phyloP scores from a whole-genome alignment of 345 rosid species.

The Mangifera indica region DNA sequence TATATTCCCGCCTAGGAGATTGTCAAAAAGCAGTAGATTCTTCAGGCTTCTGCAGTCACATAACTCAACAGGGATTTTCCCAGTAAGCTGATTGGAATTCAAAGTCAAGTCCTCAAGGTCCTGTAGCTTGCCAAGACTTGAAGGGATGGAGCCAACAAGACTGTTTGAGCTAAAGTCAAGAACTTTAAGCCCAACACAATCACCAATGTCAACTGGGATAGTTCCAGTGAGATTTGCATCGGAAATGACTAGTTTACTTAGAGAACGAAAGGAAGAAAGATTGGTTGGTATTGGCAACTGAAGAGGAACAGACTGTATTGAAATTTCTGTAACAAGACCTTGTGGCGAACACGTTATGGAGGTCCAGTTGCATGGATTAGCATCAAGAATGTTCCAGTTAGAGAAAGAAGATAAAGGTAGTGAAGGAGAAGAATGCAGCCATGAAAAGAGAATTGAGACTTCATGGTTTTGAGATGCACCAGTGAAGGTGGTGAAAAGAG shows the following conservation, averaged over 20 bases:
- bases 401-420: constrained; percentile 43
- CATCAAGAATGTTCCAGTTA: constrained; percentile 62
- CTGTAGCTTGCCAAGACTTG: constrained; percentile 49
- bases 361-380: constrained; percentile 79
- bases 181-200: constrained; percentile 38
- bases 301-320: constrained; percentile 55
- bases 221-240: constrained; percentile 71
- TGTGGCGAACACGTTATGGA: constrained; percentile 65
- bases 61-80: constrained; percentile 70
- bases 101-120: constrained; percentile 56
- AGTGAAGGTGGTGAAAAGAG: constrained; percentile 25
- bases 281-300: constrained; percentile 54
- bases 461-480: constrained; percentile 47
- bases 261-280: constrained; percentile 53
- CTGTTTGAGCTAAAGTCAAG: constrained; percentile 66
- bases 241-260: constrained; percentile 55
- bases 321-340: constrained; percentile 65
- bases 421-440: constrained; percentile 60
- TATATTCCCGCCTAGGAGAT: constrained; percentile 60
- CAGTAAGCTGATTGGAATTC: constrained; percentile 78
- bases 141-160: constrained; percentile 64
- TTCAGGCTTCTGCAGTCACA: constrained; percentile 45
- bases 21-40: constrained; percentile 61
- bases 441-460: constrained; percentile 58
- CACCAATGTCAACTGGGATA: constrained; percentile 55